Percentiles rank a stretch among this genome's conserved stretches.
Conservation (phyloP, 106 monocot genomes). For the Dendrobium officinale region DNA sequence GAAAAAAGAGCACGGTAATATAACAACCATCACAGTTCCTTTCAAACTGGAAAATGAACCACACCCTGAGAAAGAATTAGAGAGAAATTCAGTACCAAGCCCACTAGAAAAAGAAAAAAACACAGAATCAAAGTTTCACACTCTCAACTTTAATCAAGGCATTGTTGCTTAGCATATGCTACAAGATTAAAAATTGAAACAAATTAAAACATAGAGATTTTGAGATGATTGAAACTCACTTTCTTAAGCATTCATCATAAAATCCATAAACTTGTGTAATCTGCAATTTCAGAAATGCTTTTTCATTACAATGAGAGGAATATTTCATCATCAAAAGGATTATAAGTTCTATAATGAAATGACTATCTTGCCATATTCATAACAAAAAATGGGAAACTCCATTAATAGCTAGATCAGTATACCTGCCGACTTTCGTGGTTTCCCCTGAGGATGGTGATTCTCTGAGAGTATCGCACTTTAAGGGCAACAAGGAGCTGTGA, state of each 20-base stretch:
- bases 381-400: conserved; percentile 1
- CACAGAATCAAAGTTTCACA: background rate
- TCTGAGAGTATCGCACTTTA: conserved; percentile 85
- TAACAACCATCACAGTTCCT: background rate
- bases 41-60: background rate
- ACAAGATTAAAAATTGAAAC: background rate
- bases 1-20: background rate
- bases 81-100: background rate
- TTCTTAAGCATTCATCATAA: conserved; percentile 93
- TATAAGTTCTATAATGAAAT: background rate
- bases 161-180: background rate
- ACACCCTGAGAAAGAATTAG: background rate
- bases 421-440: conserved; percentile 99
- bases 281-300: conserved; percentile 37
- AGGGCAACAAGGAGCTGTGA: conserved; percentile 88
- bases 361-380: background rate
- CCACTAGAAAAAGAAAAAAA: background rate
- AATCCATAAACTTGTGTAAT: conserved; percentile 99
- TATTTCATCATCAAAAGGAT: background rate
- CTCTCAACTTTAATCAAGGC: background rate
- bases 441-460: conserved; percentile 93
- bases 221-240: conserved; percentile 47
- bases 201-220: background rate
- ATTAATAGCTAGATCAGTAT: background rate
- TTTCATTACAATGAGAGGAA: background rate